Percentiles rank a stretch among this genome's conserved stretches.
Conservation (phyloP, 345 rosid genomes). For the Laguncularia racemosa region DNA sequence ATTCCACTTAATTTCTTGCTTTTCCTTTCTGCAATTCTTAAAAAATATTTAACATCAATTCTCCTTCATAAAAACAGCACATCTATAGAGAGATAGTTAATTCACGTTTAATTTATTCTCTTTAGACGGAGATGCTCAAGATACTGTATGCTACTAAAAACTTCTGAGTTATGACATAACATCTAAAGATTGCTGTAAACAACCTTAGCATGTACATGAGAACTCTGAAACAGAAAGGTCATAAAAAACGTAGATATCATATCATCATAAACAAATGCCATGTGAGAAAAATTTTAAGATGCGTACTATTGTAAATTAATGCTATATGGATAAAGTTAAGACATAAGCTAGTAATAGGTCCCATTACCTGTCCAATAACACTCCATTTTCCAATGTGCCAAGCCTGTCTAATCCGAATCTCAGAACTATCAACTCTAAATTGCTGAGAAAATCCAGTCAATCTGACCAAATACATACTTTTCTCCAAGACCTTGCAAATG, state of each 20-base stretch:
- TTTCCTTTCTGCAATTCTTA: background rate
- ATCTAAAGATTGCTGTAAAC: no score
- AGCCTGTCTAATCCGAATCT: slow-evolving; percentile 57
- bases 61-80: no score
- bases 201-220: no score
- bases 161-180: no score
- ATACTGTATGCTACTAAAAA: no score
- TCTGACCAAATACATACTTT: slow-evolving; percentile 43
- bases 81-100: no score
- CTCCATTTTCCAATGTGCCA: slow-evolving; percentile 65
- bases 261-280: no score
- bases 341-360: background rate
- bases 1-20: background rate
- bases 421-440: slow-evolving; percentile 34
- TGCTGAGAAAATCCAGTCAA: slow-evolving; percentile 56
- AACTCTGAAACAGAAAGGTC: no score
- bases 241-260: no score
- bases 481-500: slow-evolving; percentile 39
- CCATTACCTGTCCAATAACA: slow-evolving; percentile 49
- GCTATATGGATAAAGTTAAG: background rate
- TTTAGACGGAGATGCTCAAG: no score
- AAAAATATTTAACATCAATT: background rate
- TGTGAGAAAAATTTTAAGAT: background rate
- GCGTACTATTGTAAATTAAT: background rate
- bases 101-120: no score